A percentile compares a stretch with the other conserved stretches of the same genome.
These are phyloP conservation scores for Lichtheimia hyalospora DNA, from an alignment of 371 early-diverging fungal species.

Conservation along the genomic window DNA sequence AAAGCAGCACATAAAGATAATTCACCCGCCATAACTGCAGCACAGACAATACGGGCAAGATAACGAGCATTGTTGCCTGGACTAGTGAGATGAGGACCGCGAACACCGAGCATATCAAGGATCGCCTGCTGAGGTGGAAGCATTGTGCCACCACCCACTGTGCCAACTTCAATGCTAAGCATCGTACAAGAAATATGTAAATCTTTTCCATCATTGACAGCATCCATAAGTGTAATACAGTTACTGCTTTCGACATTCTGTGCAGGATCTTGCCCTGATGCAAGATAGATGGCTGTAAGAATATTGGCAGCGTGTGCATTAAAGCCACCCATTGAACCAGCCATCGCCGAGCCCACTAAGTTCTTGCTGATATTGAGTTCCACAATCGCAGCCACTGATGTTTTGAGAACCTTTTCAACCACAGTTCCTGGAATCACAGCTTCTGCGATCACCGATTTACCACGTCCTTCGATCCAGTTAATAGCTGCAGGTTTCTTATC, in stretches of 20 bases:
- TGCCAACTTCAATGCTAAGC: conserved; percentile 96
- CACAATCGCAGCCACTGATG: conserved; percentile 76
- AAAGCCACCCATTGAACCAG: conserved; percentile 92
- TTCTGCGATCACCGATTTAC: conserved; percentile 91
- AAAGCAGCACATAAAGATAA: conserved; percentile 85
- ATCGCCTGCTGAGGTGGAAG: conserved; percentile 86
- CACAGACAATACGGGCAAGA: conserved; percentile 86
- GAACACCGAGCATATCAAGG: conserved; percentile 85
- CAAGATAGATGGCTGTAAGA: conserved; percentile 89
- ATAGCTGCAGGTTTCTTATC: conserved; percentile 97
- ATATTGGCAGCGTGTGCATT: conserved; percentile 97
- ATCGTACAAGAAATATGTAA: conserved; percentile 88
- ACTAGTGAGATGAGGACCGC: conserved; percentile 76
- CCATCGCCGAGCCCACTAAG: conserved; percentile 93
- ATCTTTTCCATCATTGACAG: conserved; percentile 73
- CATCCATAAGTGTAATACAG: conserved; percentile 94
- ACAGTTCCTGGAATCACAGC: conserved; percentile 79
- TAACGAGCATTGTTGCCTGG: conserved; percentile 88
- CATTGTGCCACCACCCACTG: conserved; percentile 93
- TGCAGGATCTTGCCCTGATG: conserved; percentile 97
- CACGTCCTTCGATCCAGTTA: conserved; percentile 98
- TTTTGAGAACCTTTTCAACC: conserved; percentile 85
- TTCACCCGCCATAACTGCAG: conserved; percentile 97
- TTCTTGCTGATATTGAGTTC: conserved; percentile 86
- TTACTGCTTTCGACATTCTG: conserved; percentile 94